Evolutionary conservation across 1,284 basidiomycete genomes (phyloP), one percentile per base, ranked within the genome.

Genomic region (Leccinum laetum): DNA sequence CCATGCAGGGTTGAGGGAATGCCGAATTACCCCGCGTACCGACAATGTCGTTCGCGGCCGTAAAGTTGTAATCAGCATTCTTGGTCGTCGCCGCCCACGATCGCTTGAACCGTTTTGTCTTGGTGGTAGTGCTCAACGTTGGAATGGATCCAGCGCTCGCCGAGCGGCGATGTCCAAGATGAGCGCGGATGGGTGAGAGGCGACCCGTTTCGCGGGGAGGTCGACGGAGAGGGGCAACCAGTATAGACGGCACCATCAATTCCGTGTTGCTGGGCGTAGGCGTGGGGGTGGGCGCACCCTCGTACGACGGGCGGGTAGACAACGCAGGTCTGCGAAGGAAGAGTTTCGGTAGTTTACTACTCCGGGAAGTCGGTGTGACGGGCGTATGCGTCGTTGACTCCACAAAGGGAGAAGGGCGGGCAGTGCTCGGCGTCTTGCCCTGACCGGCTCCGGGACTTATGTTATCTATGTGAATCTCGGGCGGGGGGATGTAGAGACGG

Each of bases 1-100:
- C 95, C 96, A n/a, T n/a, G n/a, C n/a, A n/a, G n/a, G n/a, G n/a
- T n/a, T 1, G 26, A 95, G 86, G 13, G 89, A 92, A 76, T 96
- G 94, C 10, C 94, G 87, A 67, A 96, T 26, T 32, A 96, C 6
- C 90, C 57, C 95, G 90, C 0, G 96, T 98, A 4, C 96, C 97
- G 3, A 98, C 80, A 0, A 98, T 91, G 73, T 98, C 96, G 11
- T 87, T 84, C 2, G 75, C 83, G 1, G 88, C 83, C 44, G 86
- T 86, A 71, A 95, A 88, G 71, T 90, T 90, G 77, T 85, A 95
- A 39, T 80, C 80, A 2, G 71, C 80, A 62, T 77, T 78, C 72
- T 81, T 82, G 14, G 21, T 35, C 57, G 13, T 57, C 29, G 55
- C 52, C 14, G 24, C 58, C 70, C 75, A 78, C 0, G 73, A 67